Base-by-base conservation (phyloP, 192 early-diverging fungal species). In the Spizellomyces punctatus region DNA sequence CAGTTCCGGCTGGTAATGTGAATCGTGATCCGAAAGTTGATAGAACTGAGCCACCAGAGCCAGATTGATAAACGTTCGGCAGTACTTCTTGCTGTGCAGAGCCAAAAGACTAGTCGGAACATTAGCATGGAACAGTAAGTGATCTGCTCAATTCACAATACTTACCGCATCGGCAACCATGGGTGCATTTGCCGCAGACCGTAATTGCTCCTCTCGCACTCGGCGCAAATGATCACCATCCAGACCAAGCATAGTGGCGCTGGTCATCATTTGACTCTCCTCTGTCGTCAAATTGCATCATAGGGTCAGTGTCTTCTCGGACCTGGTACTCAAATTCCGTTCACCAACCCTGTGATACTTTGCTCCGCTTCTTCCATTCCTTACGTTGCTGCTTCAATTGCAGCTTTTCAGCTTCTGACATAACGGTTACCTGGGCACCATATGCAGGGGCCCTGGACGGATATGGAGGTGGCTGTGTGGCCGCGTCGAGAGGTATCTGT, bases 61-160 rank as follows among this genome's bases (percentile, higher is more conserved):
- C 70, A 6, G 94, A 86, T 57, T 91, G 89, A 76, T 94, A 98
- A 0, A 98, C 92, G 66, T 96, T 86, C 5, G 95, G 96, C 69
- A 91, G 92, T 44, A 70, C 64, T 54, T 83, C 80, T 2, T 58
- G 66, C 17, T 72, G 71, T 7, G 75, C 21, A 12, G 65, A 45
- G 10, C 70, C 50, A 45, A 58, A 54, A 17, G 71, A 46, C 65
- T 42, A 47, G 14, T 62, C 22, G n/a, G 54, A 56, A 3, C 27
- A 36, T 36, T 36, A 36, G 3, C 27, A 36, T 36, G 0, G 27
- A 36, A 36, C 27, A 3, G 27, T 3, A 36, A 36, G 27, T 2
- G 27, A 36, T 36, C 0, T 36, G 1, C 3, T 0, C 3, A 36
- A 54, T 54, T 54, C 14, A 19, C 50, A n/a, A 12, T 19, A 54